phyloP scores from a whole-genome alignment of 805 yeast genomes.

The Candida ficus region DNA sequence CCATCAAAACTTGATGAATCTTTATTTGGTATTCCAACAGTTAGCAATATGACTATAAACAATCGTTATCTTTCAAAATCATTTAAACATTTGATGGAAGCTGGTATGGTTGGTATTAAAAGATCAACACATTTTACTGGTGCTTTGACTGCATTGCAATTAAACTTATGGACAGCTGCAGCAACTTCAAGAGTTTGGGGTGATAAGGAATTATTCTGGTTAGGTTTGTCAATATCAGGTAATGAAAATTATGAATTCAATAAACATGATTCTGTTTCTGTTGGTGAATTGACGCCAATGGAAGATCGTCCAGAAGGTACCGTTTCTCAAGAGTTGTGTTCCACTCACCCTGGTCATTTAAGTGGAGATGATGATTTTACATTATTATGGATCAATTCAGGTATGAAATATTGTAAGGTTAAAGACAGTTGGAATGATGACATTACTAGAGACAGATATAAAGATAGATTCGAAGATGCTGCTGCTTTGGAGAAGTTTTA shows the following conservation, averaged over 20 bases:
- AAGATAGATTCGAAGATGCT: constrained; percentile 17
- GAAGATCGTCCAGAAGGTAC: constrained; percentile 16
- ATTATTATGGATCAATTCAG: constrained; percentile 59
- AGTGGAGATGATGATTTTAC: constrained; percentile 40
- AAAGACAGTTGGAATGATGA: constrained; percentile 28
- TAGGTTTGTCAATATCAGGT: constrained; percentile 47
- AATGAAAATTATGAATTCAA: constrained; percentile 34
- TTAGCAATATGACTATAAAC: constrained; percentile 12
- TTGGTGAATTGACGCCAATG: constrained; percentile 28
- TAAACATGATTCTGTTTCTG: constrained; percentile 30
- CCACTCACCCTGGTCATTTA: constrained; percentile 60
- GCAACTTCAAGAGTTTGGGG: constrained; percentile 57
- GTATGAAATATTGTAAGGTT: constrained; percentile 43
- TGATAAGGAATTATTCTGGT: constrained; percentile 75
- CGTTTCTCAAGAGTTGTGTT: constrained; percentile 39
- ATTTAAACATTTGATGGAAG: constrained; percentile 27
- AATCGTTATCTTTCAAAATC: constrained; percentile 18
- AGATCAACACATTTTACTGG: constrained; percentile 22
- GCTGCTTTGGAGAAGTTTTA: constrained; percentile 24
- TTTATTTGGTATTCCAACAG: constrained; percentile 16
- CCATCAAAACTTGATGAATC: constrained; percentile 28
- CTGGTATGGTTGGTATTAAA: constrained; percentile 28
- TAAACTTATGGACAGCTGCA: constrained; percentile 33
- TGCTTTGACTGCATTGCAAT: constrained; percentile 15
- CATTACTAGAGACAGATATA: constrained; percentile 26